A percentile compares a stretch with the other conserved stretches of the same genome.
phyloP scores from a whole-genome alignment of 208 protist species.

The Trypanosoma lewisi region DNA sequence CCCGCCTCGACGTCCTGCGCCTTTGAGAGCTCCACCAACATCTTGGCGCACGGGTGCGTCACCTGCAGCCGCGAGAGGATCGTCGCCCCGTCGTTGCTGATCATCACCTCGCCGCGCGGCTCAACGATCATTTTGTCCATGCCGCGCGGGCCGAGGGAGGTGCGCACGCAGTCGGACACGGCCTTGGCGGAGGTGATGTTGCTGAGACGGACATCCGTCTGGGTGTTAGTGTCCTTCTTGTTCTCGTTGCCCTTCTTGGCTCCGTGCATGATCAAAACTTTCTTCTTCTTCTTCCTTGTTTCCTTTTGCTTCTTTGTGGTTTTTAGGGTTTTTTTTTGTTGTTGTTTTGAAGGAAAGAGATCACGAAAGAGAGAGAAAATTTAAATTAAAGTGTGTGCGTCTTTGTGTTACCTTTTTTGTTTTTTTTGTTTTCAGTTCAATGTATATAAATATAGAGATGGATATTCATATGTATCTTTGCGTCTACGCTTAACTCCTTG shows the following conservation, averaged over 20 bases:
- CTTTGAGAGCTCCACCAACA: conserved; percentile 98
- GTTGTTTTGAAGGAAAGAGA: conserved; percentile 8
- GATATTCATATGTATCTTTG: neutral
- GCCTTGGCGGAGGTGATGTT: conserved; percentile 94
- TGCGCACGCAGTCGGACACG: conserved; percentile 98
- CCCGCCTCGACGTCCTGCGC: conserved; percentile 99
- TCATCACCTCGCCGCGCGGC: conserved; percentile 94
- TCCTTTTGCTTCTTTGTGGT: conserved; percentile 7
- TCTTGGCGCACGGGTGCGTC: conserved; percentile 97
- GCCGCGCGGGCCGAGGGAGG: conserved; percentile 97
- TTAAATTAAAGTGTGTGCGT: neutral
- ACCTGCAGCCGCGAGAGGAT: conserved; percentile 98
- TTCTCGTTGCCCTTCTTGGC: conserved; percentile 56
- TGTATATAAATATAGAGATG: neutral
- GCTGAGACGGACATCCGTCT: conserved; percentile 90
- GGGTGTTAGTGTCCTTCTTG: conserved; percentile 89
- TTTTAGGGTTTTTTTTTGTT: neutral
- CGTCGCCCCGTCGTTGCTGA: conserved; percentile 99
- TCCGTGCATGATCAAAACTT: neutral
- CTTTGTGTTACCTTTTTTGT: neutral
- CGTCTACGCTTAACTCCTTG: conserved; percentile 7
- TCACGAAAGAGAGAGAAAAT: conserved; percentile 7
- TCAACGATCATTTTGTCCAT: conserved; percentile 98
- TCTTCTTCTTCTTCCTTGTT: conserved; percentile 14
- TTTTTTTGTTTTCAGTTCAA: conserved; percentile 7